Evolutionary conservation across 495 filamentous ascomycete genomes (phyloP).

Genomic region (Glarea lozoyensis): DNA sequence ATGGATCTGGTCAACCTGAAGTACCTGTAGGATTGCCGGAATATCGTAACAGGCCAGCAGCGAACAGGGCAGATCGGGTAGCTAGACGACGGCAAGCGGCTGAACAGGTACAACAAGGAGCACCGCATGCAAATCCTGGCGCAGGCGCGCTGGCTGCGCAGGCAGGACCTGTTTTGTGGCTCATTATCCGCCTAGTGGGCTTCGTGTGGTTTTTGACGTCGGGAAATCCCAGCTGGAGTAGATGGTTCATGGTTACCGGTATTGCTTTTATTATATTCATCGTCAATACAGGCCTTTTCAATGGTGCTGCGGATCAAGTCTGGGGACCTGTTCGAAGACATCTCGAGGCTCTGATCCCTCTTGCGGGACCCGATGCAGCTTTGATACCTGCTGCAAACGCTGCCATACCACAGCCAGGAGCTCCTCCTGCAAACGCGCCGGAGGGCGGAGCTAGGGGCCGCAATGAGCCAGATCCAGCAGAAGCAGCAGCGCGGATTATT

Average conservation of each 20-base stretch:
- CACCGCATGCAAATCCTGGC: conserved; percentile 18
- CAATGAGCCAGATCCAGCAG: conserved; percentile 37
- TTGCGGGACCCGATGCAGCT: conserved; percentile 27
- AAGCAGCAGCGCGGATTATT: conserved; percentile 46
- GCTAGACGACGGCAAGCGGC: conserved; percentile 12
- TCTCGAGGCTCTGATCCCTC: conserved; percentile 61
- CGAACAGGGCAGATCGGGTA: conserved; percentile 16
- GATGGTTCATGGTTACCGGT: conserved; percentile 54
- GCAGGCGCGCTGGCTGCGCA: conserved; percentile 32
- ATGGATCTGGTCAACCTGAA: background rate
- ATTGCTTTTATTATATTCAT: conserved; percentile 52
- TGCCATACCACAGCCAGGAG: conserved; percentile 7
- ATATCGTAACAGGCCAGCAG: conserved; percentile 14
- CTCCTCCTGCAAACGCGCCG: background rate
- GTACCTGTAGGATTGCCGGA: conserved; percentile 10
- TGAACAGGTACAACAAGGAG: conserved; percentile 3
- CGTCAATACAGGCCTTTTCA: conserved; percentile 55
- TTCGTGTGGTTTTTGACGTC: conserved; percentile 76
- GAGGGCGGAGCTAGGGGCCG: conserved; percentile 1
- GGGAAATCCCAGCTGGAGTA: conserved; percentile 58
- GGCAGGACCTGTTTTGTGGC: conserved; percentile 57
- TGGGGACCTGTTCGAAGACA: conserved; percentile 59
- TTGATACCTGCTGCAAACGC: conserved; percentile 13
- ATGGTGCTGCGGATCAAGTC: conserved; percentile 43
- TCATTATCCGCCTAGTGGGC: conserved; percentile 63